These are phyloP conservation scores for Xerocomus amazonicus DNA, from an alignment of 1,284 basidiomycete genomes.

Conservation along the genomic window DNA sequence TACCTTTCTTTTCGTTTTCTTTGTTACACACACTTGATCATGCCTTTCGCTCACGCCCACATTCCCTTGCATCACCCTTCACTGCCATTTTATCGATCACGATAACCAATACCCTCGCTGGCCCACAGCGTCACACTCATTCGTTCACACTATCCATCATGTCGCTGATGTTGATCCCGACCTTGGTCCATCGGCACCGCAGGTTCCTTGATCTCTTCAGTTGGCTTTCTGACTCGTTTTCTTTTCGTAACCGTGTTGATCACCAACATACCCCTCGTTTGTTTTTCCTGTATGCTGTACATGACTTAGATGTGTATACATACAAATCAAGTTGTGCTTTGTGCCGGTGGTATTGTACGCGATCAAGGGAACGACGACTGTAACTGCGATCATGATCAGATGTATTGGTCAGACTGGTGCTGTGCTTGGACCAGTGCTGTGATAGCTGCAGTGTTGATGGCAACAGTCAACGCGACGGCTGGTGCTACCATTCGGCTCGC, in stretches of 20 bases:
- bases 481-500: no score
- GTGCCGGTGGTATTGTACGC: background rate
- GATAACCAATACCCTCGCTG: slow-evolving; percentile 7
- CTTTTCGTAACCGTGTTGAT: background rate
- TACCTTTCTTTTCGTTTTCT: background rate
- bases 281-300: background rate
- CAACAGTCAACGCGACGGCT: no score
- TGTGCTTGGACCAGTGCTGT: no score
- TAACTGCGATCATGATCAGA: background rate
- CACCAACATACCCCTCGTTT: background rate
- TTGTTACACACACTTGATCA: slow-evolving; percentile 1
- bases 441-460: no score
- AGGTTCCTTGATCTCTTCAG: background rate
- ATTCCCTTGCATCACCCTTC: slow-evolving; percentile 7
- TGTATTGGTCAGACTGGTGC: no score
- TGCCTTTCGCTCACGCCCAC: slow-evolving; percentile 6
- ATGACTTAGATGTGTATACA: background rate
- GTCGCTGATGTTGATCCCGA: background rate
- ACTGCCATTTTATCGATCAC: slow-evolving; percentile 5
- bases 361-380: background rate
- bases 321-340: background rate
- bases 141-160: background rate
- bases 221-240: background rate
- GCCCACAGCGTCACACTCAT: slow-evolving; percentile 2
- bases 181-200: no score